These are phyloP conservation scores for Vaccinium vitisidaea DNA, from an alignment of 148 eudicot genomes.

Conservation along the genomic window DNA sequence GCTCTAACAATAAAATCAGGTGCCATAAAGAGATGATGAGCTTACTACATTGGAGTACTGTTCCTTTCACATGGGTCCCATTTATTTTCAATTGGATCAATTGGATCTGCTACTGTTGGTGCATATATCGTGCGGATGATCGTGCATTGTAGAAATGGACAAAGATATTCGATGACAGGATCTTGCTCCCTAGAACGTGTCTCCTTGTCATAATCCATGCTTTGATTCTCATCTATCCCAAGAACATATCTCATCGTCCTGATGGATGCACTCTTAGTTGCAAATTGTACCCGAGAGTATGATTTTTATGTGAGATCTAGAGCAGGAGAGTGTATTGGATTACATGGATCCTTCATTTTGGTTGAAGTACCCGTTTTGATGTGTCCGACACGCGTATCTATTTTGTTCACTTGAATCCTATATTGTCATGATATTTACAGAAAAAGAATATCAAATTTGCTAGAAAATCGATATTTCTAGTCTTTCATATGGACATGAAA, in stretches of 20 bases:
- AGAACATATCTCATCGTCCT: not conserved
- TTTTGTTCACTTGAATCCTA: too few relatives aligned
- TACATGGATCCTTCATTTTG: too few relatives aligned
- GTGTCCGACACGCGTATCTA: too few relatives aligned
- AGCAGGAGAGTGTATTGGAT: not conserved
- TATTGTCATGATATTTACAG: too few relatives aligned
- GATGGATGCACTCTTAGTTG: not conserved
- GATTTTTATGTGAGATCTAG: not conserved
- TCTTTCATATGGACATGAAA: too few relatives aligned
- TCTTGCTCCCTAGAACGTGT: not conserved
- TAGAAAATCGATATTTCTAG: too few relatives aligned
- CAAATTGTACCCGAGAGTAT: not conserved
- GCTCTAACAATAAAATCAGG: not conserved
- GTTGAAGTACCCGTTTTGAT: too few relatives aligned
- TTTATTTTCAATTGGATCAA: not conserved
- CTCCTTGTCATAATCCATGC: not conserved
- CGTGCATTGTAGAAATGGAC: not conserved
- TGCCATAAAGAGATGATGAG: conserved; percentile 4
- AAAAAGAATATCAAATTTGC: too few relatives aligned
- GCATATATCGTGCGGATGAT: not conserved
- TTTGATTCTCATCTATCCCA: not conserved
- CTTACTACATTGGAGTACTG: not conserved
- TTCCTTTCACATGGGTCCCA: not conserved
- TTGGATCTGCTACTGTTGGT: not conserved
- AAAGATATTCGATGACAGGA: not conserved